A percentile compares a stretch with the other conserved stretches of the same genome.
These are phyloP conservation scores for Boechera stricta DNA, from an alignment of 345 rosid species.

Conservation along the genomic window DNA sequence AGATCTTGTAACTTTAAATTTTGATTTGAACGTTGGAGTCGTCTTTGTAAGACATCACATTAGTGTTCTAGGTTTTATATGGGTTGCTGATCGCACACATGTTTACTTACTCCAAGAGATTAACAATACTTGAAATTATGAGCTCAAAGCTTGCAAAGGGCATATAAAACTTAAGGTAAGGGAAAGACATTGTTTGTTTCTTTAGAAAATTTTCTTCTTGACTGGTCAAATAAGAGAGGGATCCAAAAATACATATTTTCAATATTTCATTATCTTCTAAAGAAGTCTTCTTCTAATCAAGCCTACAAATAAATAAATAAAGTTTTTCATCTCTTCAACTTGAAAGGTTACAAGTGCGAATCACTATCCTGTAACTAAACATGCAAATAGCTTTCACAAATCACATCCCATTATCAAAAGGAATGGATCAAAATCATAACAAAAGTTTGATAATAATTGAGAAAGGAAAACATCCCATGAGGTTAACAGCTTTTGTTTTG, in stretches of 20 bases:
- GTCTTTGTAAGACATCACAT: no score
- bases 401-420: slow-evolving; percentile 6
- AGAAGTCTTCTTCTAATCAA: background rate
- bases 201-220: background rate
- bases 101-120: no score
- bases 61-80: no score
- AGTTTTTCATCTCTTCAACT: background rate
- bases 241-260: background rate
- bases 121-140: no score
- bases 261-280: background rate
- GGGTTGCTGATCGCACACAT: no score
- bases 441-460: slow-evolving; percentile 38
- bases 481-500: slow-evolving; percentile 45
- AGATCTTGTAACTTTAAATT: no score
- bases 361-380: background rate
- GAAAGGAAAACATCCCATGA: slow-evolving; percentile 44
- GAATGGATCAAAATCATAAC: slow-evolving; percentile 34
- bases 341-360: background rate
- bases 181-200: background rate
- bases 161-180: background rate
- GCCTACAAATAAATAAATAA: no score
- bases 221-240: slow-evolving; percentile 5
- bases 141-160: no score
- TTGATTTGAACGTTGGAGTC: no score
- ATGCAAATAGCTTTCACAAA: background rate